Evolutionary conservation across 148 eudicot genomes (phyloP).

Genomic region (Amaranthus palmeri): DNA sequence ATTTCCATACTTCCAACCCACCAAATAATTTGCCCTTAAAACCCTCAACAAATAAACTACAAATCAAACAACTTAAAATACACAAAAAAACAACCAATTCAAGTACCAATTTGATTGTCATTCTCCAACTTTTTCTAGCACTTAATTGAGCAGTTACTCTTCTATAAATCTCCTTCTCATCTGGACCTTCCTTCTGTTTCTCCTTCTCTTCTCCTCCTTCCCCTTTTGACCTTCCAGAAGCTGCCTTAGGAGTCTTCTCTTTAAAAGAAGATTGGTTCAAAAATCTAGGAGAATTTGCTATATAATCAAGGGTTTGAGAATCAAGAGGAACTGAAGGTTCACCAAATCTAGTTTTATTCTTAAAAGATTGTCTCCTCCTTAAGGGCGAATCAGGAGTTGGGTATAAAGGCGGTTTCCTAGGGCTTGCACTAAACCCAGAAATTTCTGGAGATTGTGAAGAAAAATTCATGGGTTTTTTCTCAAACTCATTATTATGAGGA

Average conservation of each 20-base stretch:
- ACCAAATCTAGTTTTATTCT: conserved; percentile 62
- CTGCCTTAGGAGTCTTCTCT: conserved; percentile 32
- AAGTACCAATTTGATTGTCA: conserved; percentile 45
- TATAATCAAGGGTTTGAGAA: conserved; percentile 11
- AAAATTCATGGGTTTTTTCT: neutral
- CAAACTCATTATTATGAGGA: conserved; percentile 4
- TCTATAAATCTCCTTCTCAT: conserved; percentile 59
- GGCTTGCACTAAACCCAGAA: conserved; percentile 30
- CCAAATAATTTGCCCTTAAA: conserved; percentile 29
- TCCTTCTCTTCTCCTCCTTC: conserved; percentile 7
- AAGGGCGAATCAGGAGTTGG: conserved; percentile 34
- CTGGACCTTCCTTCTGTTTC: conserved; percentile 35
- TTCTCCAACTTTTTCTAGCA: conserved; percentile 37
- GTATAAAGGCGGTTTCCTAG: conserved; percentile 41
- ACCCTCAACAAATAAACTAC: conserved; percentile 42
- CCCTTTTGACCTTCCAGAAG: conserved; percentile 15
- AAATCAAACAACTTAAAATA: conserved; percentile 39
- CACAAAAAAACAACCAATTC: conserved; percentile 42
- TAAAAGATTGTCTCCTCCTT: conserved; percentile 34
- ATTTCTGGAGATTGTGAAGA: conserved; percentile 40
- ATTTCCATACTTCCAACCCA: conserved; percentile 63
- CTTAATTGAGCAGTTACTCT: conserved; percentile 49
- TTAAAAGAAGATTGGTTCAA: conserved; percentile 18
- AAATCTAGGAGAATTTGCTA: conserved; percentile 10
- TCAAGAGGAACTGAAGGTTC: conserved; percentile 51